These are phyloP conservation scores for Lycium barbarum DNA, from an alignment of 257 asterid species.

Conservation along the genomic window DNA sequence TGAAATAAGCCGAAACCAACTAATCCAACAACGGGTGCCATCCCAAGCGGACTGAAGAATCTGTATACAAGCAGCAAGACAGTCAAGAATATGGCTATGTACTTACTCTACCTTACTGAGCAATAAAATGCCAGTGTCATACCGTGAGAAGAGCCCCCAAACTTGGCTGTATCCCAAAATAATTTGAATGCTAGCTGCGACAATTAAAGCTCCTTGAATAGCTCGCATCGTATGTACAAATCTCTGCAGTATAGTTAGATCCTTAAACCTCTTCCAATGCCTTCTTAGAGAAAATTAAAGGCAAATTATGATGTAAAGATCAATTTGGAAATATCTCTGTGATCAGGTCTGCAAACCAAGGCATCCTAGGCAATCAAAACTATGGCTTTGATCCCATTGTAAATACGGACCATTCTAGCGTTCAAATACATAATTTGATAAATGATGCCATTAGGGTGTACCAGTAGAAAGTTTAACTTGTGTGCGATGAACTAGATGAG, in stretches of 20 bases:
- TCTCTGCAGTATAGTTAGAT: constrained; percentile 53
- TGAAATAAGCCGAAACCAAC: constrained; percentile 95
- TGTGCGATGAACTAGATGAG: not conserved
- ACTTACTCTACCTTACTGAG: not conserved
- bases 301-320: not conserved
- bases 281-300: not conserved
- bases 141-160: constrained; percentile 99
- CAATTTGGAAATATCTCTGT: not conserved
- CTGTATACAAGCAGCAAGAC: constrained; percentile 48
- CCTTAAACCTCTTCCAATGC: constrained; percentile 20
- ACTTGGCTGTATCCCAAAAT: constrained; percentile 96
- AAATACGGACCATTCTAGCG: not conserved
- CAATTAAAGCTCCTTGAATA: constrained; percentile 93
- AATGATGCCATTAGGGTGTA: not conserved
- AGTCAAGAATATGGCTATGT: not conserved
- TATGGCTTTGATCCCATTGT: not conserved
- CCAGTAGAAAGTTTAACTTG: not conserved
- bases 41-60: constrained; percentile 96
- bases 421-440: not conserved
- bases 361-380: not conserved
- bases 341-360: not conserved
- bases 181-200: constrained; percentile 90
- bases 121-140: constrained; percentile 19
- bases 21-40: constrained; percentile 97
- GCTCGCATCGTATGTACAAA: constrained; percentile 94